Evolutionary conservation across 2,329 filamentous ascomycete genomes (phyloP), one percentile per base, ranked within the genome.

Genomic region (Claviceps pazoutovae): DNA sequence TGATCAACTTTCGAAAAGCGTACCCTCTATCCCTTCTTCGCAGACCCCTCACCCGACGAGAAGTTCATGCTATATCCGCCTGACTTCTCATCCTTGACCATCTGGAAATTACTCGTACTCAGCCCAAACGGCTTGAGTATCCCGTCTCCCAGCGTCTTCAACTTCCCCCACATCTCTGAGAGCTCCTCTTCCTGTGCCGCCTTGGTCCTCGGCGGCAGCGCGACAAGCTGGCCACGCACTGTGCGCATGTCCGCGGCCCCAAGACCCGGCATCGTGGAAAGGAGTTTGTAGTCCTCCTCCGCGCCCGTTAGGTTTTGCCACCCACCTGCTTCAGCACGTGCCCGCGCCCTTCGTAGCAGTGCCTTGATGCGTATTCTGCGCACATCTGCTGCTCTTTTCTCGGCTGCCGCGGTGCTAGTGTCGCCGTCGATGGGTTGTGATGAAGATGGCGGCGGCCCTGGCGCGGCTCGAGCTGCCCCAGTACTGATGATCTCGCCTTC

Each of bases 61-160:
- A 97, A 95, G 58, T 90, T 91, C 83, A 98, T 86, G 67, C 86
- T 95, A 68, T 97, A 97, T 0, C 89, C 90, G 1, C 93, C 93
- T 1, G 83, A 86, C 56, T 84, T 84, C 60, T 91, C 86, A 62
- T 96, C 91, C 68, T 96, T 88, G 30, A 85, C 81, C 75, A 97
- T 94, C 56, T 95, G 82, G 64, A 98, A 97, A 65, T 94, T 95
- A 46, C 95, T 84, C 11, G 93, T 97, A 54, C 86, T 94, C 58
- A 98, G 68, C 1, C 93, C 93, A 71, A 97, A 97, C 0, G 91
- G 91, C 64, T 86, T 95, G 49, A 98, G 66, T 16, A 98, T 80
- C 1, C 89, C 88, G 64, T 98, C 95, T 0, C 93, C 93, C 54
- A 98, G 71, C 68, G 86, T 82, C 64, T 95, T 96, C 60, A 98